These are phyloP conservation scores for Bidens hawaiensis DNA, from an alignment of 140 eudicot species.

Conservation along the genomic window DNA sequence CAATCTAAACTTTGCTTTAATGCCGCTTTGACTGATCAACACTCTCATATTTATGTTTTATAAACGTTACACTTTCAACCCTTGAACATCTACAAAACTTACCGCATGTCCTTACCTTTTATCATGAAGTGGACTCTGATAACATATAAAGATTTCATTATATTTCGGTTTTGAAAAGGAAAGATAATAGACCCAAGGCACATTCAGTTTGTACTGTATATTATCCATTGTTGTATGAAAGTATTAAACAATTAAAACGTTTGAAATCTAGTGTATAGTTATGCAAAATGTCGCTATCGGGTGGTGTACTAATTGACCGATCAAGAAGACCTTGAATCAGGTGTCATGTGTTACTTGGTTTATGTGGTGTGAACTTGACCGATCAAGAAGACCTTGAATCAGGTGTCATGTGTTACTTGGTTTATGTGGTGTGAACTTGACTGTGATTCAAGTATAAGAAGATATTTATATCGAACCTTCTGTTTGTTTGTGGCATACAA, in stretches of 20 bases:
- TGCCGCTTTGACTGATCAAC: constrained; percentile 65
- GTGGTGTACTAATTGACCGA: not conserved
- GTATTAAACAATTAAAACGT: not conserved
- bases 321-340: not conserved
- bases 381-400: not conserved
- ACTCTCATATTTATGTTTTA: constrained; percentile 24
- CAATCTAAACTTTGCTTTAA: constrained; percentile 45
- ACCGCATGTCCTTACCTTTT: constrained; percentile 1
- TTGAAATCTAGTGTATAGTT: not conserved
- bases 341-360: not conserved
- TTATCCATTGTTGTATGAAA: not conserved
- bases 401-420: not conserved
- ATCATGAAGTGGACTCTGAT: not conserved
- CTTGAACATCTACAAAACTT: constrained; percentile 1
- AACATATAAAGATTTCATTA: not conserved
- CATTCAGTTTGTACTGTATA: not conserved
- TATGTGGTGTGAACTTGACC: not conserved
- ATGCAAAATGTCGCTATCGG: not conserved
- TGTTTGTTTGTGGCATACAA: not conserved
- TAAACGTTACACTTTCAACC: constrained; percentile 15
- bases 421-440: not conserved
- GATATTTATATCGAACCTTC: not conserved
- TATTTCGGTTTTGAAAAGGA: not conserved
- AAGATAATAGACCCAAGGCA: not conserved
- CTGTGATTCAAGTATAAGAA: not conserved